Conservation (phyloP, 2,329 filamentous ascomycete species). For the Exserohilum rostratum region DNA sequence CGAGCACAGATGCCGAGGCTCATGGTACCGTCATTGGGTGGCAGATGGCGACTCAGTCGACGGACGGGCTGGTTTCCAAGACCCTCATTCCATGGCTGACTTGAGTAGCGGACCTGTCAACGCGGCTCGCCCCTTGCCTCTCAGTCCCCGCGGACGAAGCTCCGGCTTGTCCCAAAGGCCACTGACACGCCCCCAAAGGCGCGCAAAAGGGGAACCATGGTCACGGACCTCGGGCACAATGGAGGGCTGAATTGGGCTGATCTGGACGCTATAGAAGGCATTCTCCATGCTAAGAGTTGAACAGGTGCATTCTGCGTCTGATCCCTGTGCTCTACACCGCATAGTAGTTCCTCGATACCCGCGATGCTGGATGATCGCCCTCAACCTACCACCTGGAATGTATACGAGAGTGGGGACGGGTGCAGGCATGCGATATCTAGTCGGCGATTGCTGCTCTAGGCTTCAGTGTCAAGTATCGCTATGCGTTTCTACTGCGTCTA, state of each 20-base stretch:
- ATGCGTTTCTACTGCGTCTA: slow-evolving; percentile 17
- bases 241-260: slow-evolving; percentile 5
- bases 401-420: neutral
- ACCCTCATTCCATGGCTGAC: neutral
- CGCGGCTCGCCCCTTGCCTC: neutral
- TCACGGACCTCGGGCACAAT: neutral
- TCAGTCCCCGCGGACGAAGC: neutral
- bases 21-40: neutral
- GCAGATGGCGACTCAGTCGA: neutral
- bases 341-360: neutral
- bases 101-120: slow-evolving; percentile 1
- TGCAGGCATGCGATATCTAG: neutral
- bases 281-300: neutral
- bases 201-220: slow-evolving; percentile 2
- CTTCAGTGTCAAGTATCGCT: neutral
- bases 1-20: slow-evolving; percentile 18
- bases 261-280: neutral
- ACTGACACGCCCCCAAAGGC: neutral
- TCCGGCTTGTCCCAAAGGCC: neutral
- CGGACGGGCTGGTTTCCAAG: neutral
- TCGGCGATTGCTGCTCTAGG: neutral
- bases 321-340: slow-evolving; percentile 4
- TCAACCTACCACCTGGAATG: neutral
- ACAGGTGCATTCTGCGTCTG: neutral
- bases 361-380: slow-evolving; percentile 6